These are phyloP conservation scores for Mesembryanthemum crystallinum DNA, from an alignment of 148 eudicot genomes.

Conservation along the genomic window DNA sequence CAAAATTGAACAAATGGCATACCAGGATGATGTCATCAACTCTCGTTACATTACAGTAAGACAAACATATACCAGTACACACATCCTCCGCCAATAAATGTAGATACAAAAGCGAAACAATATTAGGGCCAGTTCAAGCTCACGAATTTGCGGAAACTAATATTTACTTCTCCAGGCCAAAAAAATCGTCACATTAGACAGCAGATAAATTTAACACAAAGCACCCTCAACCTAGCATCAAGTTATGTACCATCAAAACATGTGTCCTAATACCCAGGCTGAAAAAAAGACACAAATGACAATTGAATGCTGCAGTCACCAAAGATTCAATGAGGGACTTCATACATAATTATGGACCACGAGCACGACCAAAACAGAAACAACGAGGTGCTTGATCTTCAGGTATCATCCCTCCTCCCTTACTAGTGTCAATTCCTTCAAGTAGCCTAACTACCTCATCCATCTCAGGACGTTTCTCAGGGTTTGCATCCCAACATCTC, in stretches of 20 bases:
- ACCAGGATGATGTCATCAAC: no score
- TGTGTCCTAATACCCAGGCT: background rate
- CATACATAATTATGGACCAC: slow-evolving; percentile 54
- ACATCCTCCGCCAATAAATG: background rate
- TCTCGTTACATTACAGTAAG: no score
- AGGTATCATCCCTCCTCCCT: slow-evolving; percentile 89
- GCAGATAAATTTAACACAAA: background rate
- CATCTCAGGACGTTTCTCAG: slow-evolving; percentile 79
- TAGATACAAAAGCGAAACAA: slow-evolving; percentile 1
- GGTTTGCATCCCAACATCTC: slow-evolving; percentile 73
- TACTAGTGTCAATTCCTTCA: slow-evolving; percentile 74
- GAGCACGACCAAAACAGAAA: slow-evolving; percentile 61
- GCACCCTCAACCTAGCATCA: slow-evolving; percentile 1
- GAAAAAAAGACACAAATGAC: background rate
- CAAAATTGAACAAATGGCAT: no score
- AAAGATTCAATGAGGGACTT: background rate
- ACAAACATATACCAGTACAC: background rate
- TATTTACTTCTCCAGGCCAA: slow-evolving; percentile 23
- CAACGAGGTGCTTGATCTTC: slow-evolving; percentile 63
- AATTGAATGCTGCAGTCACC: background rate
- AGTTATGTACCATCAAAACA: slow-evolving; percentile 10
- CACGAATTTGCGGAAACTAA: slow-evolving; percentile 2
- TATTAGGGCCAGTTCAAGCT: background rate
- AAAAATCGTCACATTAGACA: background rate
- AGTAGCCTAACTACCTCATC: slow-evolving; percentile 65